phyloP scores from a whole-genome alignment of 768 basidiomycete species.

The Russula sp. region DNA sequence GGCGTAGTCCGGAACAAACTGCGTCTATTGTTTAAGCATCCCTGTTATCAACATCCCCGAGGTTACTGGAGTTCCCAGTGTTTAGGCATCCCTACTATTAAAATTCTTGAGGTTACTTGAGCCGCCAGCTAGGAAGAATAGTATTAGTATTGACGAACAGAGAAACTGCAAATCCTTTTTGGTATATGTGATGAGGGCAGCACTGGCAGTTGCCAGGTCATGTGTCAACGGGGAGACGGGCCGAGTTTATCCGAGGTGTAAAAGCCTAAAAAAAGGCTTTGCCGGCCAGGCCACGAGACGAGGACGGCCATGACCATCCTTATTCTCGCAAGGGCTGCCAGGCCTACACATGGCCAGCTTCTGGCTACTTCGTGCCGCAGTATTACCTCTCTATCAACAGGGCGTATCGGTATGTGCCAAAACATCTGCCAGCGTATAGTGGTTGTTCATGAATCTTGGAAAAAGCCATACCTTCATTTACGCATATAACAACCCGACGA shows the following conservation, averaged over 20 bases:
- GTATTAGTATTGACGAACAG: too few relatives aligned
- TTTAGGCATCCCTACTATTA: background rate
- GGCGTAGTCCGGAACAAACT: too few relatives aligned
- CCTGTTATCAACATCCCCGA: background rate
- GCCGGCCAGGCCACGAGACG: too few relatives aligned
- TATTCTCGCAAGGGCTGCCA: background rate
- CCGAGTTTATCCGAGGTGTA: background rate
- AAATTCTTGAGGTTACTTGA: too few relatives aligned
- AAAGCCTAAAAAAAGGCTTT: too few relatives aligned
- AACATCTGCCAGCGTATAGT: background rate
- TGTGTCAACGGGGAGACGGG: background rate
- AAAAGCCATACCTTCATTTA: constrained; percentile 13
- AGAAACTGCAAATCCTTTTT: too few relatives aligned
- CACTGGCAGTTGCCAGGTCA: too few relatives aligned
- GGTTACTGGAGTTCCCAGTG: background rate
- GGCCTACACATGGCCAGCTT: background rate
- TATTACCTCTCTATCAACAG: background rate
- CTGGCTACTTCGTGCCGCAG: background rate
- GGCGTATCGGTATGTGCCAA: constrained; percentile 3
- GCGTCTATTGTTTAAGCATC: too few relatives aligned
- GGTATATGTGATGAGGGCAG: too few relatives aligned
- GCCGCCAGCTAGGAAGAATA: background rate
- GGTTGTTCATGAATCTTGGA: background rate
- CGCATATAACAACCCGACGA: constrained; percentile 7
- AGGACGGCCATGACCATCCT: constrained; percentile 1